Evolutionary conservation across 2,329 filamentous ascomycete species (phyloP), one percentile per base, ranked within the genome.

Genomic region (Ophiobolus disseminans): DNA sequence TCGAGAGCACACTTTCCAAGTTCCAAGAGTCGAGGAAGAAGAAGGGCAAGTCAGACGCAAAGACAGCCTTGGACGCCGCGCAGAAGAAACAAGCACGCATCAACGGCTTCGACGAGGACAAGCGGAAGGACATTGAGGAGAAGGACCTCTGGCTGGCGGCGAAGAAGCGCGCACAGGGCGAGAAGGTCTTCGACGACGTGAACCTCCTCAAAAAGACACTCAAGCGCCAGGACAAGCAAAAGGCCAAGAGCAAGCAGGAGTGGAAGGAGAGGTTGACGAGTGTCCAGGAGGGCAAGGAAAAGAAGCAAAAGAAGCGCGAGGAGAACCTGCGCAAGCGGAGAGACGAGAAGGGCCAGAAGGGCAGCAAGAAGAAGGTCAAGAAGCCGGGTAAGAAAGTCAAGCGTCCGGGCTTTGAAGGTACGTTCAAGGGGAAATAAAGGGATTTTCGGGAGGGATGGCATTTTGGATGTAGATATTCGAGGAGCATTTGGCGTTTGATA

Each of bases 91-190:
- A 92, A 76, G 86, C 87, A 63, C 87, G 91, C 21, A 77, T 97
- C 22, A 82, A 86, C 35, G 82, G 79, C 21, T 83, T 96, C 66
- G 89, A 93, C 62, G 84, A 87, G 1, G 83, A 85, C 58, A 96
- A 96, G 77, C 88, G 89, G 46, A 86, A 86, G 53, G 90, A 96
- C 50, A 87, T 97, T 35, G 86, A 91, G 52, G 90, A 97, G 74
- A 97, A 97, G 79, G 93, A 99, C 65, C 80, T 87, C 48, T 99
- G 94, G 94, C 80, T 97, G 50, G 93, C 89, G 38, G 94, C 94
- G 2, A 88, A 93, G 74, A 90, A 91, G 74, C 86, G 89, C 19
- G 91, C 88, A 1, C 90, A 96, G 71, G 94, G 94, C 39, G 92
- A 96, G 68, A 89, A 90, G 69, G 87, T 97, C 25, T 86, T 86